These are phyloP conservation scores for Zymoseptoria passerinii DNA, from an alignment of 2,329 filamentous ascomycete genomes.

Conservation along the genomic window DNA sequence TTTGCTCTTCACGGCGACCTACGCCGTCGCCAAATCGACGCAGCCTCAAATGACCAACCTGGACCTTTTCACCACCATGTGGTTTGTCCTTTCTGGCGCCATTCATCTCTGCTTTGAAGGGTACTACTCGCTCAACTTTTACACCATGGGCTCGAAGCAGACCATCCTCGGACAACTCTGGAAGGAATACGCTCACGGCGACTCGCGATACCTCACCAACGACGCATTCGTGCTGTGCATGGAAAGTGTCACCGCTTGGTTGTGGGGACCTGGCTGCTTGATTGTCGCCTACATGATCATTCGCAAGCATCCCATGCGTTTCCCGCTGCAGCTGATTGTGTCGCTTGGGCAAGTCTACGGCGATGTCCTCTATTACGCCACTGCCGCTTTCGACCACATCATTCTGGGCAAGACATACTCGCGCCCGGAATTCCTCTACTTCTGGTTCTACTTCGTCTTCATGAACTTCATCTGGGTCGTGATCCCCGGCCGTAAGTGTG, in stretches of 20 bases:
- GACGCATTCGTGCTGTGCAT: constrained; percentile 82
- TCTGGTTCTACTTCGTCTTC: constrained; percentile 57
- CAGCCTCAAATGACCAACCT: constrained; percentile 45
- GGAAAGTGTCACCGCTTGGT: constrained; percentile 71
- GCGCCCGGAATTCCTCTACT: constrained; percentile 55
- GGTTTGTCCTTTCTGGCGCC: constrained; percentile 66
- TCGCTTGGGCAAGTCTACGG: constrained; percentile 58
- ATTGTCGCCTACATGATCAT: constrained; percentile 48
- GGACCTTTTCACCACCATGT: constrained; percentile 57
- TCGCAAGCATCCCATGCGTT: constrained; percentile 47
- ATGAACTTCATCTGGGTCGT: constrained; percentile 62
- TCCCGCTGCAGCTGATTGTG: constrained; percentile 52
- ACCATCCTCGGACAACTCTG: constrained; percentile 75
- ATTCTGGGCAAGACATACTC: constrained; percentile 48
- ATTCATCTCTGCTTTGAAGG: constrained; percentile 79
- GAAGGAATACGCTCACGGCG: constrained; percentile 85
- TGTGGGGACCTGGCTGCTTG: constrained; percentile 56
- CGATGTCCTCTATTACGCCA: constrained; percentile 56
- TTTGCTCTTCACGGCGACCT: constrained; percentile 50
- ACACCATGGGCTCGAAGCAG: constrained; percentile 56
- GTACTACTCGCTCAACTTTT: constrained; percentile 68
- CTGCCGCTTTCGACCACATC: constrained; percentile 53
- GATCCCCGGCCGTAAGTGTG: constrained; percentile 47
- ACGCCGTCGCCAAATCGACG: constrained; percentile 44
- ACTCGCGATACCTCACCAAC: constrained; percentile 76